Base-by-base conservation (phyloP, 176 grass and related monocot species). In the Rhipidocladum racemiflorum region DNA sequence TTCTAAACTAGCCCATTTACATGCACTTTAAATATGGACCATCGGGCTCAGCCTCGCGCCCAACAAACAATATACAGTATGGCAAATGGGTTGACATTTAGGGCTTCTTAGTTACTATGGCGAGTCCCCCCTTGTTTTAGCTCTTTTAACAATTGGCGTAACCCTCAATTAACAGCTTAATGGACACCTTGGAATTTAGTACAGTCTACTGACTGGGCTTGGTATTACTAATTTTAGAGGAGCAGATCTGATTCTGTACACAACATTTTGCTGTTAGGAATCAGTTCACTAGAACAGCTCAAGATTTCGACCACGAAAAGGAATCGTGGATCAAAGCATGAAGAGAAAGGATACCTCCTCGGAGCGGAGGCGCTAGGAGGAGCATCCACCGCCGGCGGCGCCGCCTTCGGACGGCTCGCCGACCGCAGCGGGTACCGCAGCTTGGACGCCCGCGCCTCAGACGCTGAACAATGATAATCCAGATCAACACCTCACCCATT, bases 361-460 rank as follows among this genome's bases (percentile, higher is more conserved):
- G 88, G 23, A 17, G 59, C 81, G 23, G 89, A 68, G 20, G 15
- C 23, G 81, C 35, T 76, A 8, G 34, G 76, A 73, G 57, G 54
- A 25, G 84, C 90, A 17, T 78, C 81, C n/a, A 0, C 42, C 44
- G 63, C 44, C 74, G 45, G 1, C 16, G 36, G 3, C 1, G 23
- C 67, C 4, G 54, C 65, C 89, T 91, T 91, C 2, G 27, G 72
- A 83, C 42, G 86, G n/a, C 79, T 55, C 18, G 76, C 86, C 7
- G 94, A 93, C 7, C 94, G 72, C 72, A 97, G 81, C 29, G 91
- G 89, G 67, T 89, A 93, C 48, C 94, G 75, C 81, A 93, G 81
- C 85, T 88, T 93, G 16, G 94, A 91, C 61, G 81, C 55, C 56
- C 75, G 75, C 49, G 73, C 55, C 17, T 51, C 80, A 34, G 89